Evolutionary conservation across 306 rosid species (phyloP), one percentile per base, ranked within the genome.

Genomic region (Boehmeria nivea): DNA sequence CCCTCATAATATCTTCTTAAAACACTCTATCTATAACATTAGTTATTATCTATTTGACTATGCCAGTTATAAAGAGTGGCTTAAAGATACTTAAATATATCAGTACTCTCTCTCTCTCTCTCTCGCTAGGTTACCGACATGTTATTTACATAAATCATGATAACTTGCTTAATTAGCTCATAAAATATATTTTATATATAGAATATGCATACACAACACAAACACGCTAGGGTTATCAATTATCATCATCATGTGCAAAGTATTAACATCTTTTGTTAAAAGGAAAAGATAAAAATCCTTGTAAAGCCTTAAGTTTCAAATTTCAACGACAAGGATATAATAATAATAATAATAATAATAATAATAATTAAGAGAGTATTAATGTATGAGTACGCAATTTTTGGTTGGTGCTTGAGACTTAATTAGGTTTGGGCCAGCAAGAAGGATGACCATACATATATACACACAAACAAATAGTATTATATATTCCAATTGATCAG

Each of bases 401-500:
- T 31, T 31, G 36, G 36, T 31, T 6, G 36, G 36, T 31, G 45
- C 45, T 40, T 40, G 16, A 8, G 10, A 26, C 6, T 23, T 48
- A 11, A 22, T 21, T 26, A 26, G 33, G 57, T 24, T 15, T 37
- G 31, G 18, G 45, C 45, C n/a, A 40, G 45, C 45, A 13, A 40
- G 10, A 11, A 40, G 45, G 45, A 40, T 14, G 45, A 40, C 45
- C 2, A 40, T 40, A 40, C 5, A 40, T 11, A 40, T 31, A 31
- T 31, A 31, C 36, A 31, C 36, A 31, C 8, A 31, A 4, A 31
- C 36, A 31, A 31, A 31, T 10, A 31, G 5, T 31, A 40, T 40
- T 40, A 40, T 40, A 14, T 1, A 65, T 17, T n/a, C 40, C 11
- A 31, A 44, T 55, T 58, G 59, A n/a, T n/a, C n/a, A n/a, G n/a